Base-by-base conservation (phyloP, 768 basidiomycete genomes). In the Polyporus arcularius region DNA sequence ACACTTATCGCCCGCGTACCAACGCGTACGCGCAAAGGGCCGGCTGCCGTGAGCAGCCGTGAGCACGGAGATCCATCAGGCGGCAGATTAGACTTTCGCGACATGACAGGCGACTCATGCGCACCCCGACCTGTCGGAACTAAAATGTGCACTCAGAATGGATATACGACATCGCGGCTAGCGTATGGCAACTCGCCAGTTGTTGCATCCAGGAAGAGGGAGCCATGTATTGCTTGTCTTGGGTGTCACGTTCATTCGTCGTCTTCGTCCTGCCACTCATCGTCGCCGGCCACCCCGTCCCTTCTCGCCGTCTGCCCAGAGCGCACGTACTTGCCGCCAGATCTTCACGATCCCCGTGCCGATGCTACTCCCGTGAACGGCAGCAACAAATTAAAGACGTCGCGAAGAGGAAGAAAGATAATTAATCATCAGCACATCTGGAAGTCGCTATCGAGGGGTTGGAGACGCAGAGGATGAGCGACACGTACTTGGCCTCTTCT, bases 341-440 rank as follows among this genome's bases (percentile, higher is more conserved):
- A 91, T 80, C 75, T 92, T 92, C 68, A 83, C 67, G 39, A 89
- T 83, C 28, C 90, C 90, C 14, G 87, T 90, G 63, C 89, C 85
- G 65, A 90, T 85, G 68, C 90, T 92, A 67, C 53, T 30, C 26
- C 45, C 52, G 57, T 46, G 49, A 18, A 41, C 26, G 21, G 45
- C 50, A 57, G 55, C 26, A 40, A 60, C 55, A 38, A 38, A 48
- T 46, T 48, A 18, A 12, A 28, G 38, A 42, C 26, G 40, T 11
- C 52, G 28, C 32, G 32, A 28, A 35, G 38, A 8, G 32, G 4
- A 42, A n/a, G 21, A 14, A 18, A 28, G 18, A 42, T 12, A n/a
- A 45, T 15, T 45, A 15, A 26, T 28, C 39, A 42, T 53, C 52
- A 42, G 52, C 39, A 53, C 7, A 12, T 9, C 38, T 38, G 11